Base-by-base conservation (phyloP, 176 grass and related monocot species). In the Tuctoria greenei region DNA sequence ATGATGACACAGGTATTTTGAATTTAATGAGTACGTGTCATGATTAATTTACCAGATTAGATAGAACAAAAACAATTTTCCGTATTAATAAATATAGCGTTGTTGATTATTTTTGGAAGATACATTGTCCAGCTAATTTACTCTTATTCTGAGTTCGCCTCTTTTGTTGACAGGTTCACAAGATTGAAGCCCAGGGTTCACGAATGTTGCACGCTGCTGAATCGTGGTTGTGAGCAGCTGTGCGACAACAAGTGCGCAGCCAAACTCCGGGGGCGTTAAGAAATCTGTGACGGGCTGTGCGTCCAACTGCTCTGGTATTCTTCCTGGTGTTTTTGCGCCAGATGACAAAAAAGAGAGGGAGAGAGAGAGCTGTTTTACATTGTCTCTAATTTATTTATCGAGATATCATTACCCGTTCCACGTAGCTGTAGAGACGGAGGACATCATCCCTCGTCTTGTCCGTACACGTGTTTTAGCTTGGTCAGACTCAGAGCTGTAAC, bases 171-270 rank as follows among this genome's bases (percentile, higher is more conserved):
- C 71, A 80, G 86, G 71, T 66, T 71, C 69, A 27, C 27, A 80
- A 80, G 70, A 84, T 52, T 55, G 38, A 75, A 79, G 40, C 28
- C 21, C 81, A 38, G 55, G 47, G 4, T 55, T 66, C 35, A 27
- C 16, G 37, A 42, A 8, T 66, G 45, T 12, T 20, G 0, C 17
- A 57, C 43, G 16, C 8, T 64, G 39, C 70, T 73, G 79, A 79
- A 84, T 64, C 70, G 46, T 65, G 76, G 54, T 75, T 74, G 75
- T 39, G 76, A 59, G 43, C 70, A 38, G 61, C 75, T 35, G 16
- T 16, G 58, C 21, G 28, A 80, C 64, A 31, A 10, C 81, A 70
- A 34, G 6, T 31, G 31, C 16, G 27, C 8, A 8, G 57, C 46
- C 27, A 23, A 75, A 46, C 38, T 74, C 27, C 18, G 4, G 7